These are phyloP conservation scores for Penicillium waksmanii DNA, from an alignment of 495 filamentous ascomycete species.

Conservation along the genomic window DNA sequence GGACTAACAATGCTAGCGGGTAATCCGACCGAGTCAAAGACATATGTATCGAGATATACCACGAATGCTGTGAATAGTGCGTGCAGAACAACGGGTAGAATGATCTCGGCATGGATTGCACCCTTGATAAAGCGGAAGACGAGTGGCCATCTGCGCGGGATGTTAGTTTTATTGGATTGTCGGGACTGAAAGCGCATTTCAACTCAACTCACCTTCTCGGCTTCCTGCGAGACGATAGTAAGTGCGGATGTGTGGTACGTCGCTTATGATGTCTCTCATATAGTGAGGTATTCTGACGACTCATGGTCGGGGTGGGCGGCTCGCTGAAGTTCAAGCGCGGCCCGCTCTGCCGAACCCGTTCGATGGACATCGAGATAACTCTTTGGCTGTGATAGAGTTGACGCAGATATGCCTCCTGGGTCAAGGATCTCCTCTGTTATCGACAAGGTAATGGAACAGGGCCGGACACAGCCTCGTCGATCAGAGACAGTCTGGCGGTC, in stretches of 20 bases:
- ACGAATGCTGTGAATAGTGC: slow-evolving; percentile 65
- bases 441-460: background rate
- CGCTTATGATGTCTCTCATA: slow-evolving; percentile 37
- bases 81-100: slow-evolving; percentile 66
- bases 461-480: background rate
- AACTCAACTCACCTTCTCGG: slow-evolving; percentile 48
- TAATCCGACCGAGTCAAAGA: slow-evolving; percentile 59
- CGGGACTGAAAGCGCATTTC: background rate
- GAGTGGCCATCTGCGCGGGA: slow-evolving; percentile 62
- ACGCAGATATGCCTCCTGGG: background rate
- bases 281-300: slow-evolving; percentile 39
- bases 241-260: slow-evolving; percentile 42
- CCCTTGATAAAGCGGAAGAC: slow-evolving; percentile 77
- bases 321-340: slow-evolving; percentile 45
- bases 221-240: slow-evolving; percentile 56
- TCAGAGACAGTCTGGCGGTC: background rate
- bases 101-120: slow-evolving; percentile 68
- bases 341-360: slow-evolving; percentile 1
- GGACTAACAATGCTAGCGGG: slow-evolving; percentile 63
- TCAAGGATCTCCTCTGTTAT: background rate
- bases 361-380: background rate
- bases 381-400: background rate
- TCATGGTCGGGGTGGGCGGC: slow-evolving; percentile 41
- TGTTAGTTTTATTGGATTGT: slow-evolving; percentile 5
- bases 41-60: slow-evolving; percentile 63